phyloP scores from a whole-genome alignment of 176 grass and related monocot genomes.

The Rhynchospora breviuscula region DNA sequence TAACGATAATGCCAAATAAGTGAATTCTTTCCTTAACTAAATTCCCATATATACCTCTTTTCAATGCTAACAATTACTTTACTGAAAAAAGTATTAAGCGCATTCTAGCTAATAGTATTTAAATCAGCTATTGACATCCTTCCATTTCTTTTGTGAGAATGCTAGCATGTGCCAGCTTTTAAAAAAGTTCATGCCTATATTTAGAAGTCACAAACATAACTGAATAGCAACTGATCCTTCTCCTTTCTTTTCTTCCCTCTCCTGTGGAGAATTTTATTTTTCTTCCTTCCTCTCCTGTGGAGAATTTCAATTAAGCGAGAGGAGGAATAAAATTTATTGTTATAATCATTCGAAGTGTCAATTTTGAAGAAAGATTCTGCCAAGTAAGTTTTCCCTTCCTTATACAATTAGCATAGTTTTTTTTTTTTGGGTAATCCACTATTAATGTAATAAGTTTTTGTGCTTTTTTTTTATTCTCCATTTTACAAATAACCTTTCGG shows the following conservation, averaged over 20 bases:
- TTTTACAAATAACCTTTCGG: neutral
- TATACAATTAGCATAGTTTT: neutral
- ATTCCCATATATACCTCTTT: neutral
- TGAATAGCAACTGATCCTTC: neutral
- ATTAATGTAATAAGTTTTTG: neutral
- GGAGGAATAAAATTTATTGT: neutral
- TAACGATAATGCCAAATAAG: neutral
- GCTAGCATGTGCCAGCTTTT: constrained; percentile 20
- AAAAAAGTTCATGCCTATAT: neutral
- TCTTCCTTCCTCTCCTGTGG: constrained; percentile 8
- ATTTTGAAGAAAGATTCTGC: neutral
- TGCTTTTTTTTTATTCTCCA: neutral
- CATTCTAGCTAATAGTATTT: neutral
- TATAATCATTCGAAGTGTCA: neutral
- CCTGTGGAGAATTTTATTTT: neutral
- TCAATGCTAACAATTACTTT: neutral
- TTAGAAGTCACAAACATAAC: constrained; percentile 19
- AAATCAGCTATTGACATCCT: neutral
- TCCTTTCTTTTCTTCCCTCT: neutral
- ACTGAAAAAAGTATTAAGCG: neutral
- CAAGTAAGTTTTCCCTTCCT: constrained; percentile 2
- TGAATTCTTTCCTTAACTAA: neutral
- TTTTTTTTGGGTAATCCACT: neutral
- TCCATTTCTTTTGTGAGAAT: constrained; percentile 11
- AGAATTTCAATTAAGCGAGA: neutral